Conservation (phyloP, 441 rosid genomes). For the Eugenia klotzschiana region DNA sequence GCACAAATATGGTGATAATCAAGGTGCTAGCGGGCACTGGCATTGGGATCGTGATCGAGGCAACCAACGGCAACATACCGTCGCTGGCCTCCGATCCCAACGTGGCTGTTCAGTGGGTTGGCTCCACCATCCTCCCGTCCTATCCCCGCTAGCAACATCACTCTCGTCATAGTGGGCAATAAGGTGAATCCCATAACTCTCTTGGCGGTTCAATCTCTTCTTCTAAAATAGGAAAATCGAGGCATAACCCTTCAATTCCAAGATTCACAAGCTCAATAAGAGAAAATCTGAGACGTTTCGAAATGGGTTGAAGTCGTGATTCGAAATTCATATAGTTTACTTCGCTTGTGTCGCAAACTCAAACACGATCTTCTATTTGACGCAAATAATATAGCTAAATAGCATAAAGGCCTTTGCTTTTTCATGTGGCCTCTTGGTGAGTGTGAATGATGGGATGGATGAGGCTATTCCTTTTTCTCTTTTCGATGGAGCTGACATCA, state of each 20-base stretch:
- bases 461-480: too few species aligned
- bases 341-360: too few species aligned
- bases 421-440: too few species aligned
- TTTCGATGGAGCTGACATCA: too few species aligned
- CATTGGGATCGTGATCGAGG: constrained; percentile 69
- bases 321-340: background rate
- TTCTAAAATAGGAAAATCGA: background rate
- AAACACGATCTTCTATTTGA: background rate
- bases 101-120: constrained; percentile 69
- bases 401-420: too few species aligned
- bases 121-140: constrained; percentile 55
- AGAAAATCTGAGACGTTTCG: background rate
- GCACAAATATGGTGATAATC: constrained; percentile 69
- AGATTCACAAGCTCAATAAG: background rate
- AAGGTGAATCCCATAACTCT: constrained; percentile 30
- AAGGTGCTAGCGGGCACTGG: constrained; percentile 64
- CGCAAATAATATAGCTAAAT: background rate
- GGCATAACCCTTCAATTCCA: background rate
- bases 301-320: background rate
- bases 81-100: constrained; percentile 65
- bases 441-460: too few species aligned
- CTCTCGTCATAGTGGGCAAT: constrained; percentile 72
- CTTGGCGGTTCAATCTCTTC: background rate
- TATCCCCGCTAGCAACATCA: constrained; percentile 79
- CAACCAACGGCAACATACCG: constrained; percentile 71